Evolutionary conservation across 768 basidiomycete genomes (phyloP).

Genomic region (Panus rudis): DNA sequence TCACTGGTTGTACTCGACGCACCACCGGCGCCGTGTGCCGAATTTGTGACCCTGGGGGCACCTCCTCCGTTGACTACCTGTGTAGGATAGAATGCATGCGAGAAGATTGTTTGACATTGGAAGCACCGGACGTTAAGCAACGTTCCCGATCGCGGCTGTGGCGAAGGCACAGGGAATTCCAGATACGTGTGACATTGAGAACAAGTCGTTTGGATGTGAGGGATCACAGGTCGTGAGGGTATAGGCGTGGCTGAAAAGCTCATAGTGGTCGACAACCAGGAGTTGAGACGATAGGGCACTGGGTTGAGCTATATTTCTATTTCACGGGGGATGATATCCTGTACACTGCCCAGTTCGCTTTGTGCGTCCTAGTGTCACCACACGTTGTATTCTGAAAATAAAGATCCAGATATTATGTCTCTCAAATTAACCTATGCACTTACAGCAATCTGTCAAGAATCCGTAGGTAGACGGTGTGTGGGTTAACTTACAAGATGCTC

Average conservation of each 20-base stretch:
- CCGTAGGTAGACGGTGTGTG: no score
- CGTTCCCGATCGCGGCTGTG: conserved; percentile 47
- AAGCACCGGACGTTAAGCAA: conserved; percentile 66
- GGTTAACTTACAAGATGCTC: no score
- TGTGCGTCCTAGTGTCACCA: no score
- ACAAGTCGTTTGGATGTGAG: conserved; percentile 63
- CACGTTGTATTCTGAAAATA: no score
- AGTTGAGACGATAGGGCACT: no score
- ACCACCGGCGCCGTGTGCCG: conserved; percentile 2
- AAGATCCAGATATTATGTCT: no score
- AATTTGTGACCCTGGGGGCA: no score
- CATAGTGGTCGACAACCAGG: conserved; percentile 26
- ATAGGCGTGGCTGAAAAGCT: conserved; percentile 37
- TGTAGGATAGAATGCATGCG: conserved; percentile 61
- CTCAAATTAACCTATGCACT: no score
- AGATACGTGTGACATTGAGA: conserved; percentile 44
- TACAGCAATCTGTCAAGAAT: no score
- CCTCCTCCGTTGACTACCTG: conserved; percentile 36
- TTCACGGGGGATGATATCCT: no score
- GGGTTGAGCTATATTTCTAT: no score
- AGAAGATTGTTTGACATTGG: conserved; percentile 51
- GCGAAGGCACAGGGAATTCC: conserved; percentile 63
- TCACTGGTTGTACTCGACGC: conserved; percentile 10
- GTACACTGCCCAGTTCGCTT: no score
- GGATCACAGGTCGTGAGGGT: conserved; percentile 57